These are phyloP conservation scores for Acanthamoeba culbertsoni DNA, from an alignment of 208 protist species.

Conservation along the genomic window DNA sequence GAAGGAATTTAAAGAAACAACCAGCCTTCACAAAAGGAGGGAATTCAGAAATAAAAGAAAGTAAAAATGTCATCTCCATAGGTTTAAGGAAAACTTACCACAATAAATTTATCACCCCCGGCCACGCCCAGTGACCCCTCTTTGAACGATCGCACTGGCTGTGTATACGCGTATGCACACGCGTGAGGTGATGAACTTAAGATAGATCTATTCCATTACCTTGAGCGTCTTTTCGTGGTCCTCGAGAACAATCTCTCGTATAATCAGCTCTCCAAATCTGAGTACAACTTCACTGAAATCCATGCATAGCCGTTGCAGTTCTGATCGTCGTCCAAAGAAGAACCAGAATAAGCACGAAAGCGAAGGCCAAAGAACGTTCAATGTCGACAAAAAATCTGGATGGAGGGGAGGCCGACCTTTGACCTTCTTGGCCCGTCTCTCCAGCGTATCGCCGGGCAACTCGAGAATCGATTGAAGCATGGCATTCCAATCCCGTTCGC, in stretches of 20 bases:
- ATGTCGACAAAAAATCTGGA: background rate
- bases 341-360: background rate
- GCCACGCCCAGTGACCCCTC: constrained; percentile 34
- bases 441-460: constrained; percentile 11
- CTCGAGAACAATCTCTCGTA: background rate
- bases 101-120: constrained; percentile 53
- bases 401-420: background rate
- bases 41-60: background rate
- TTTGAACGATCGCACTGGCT: background rate
- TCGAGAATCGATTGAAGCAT: constrained; percentile 43
- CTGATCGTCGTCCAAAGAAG: no score
- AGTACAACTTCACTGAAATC: constrained; percentile 6
- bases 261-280: constrained; percentile 31
- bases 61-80: background rate
- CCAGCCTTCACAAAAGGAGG: background rate
- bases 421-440: background rate
- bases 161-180: background rate
- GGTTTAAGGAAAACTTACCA: background rate
- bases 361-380: background rate
- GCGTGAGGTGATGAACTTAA: background rate
- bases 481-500: constrained; percentile 45
- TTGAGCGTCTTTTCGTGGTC: constrained; percentile 34
- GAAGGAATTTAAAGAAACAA: constrained; percentile 65
- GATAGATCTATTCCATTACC: background rate
- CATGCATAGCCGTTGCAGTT: constrained; percentile 24